These are phyloP conservation scores for Pyricularia grisea DNA, from an alignment of 2,329 filamentous ascomycete species.

Conservation along the genomic window DNA sequence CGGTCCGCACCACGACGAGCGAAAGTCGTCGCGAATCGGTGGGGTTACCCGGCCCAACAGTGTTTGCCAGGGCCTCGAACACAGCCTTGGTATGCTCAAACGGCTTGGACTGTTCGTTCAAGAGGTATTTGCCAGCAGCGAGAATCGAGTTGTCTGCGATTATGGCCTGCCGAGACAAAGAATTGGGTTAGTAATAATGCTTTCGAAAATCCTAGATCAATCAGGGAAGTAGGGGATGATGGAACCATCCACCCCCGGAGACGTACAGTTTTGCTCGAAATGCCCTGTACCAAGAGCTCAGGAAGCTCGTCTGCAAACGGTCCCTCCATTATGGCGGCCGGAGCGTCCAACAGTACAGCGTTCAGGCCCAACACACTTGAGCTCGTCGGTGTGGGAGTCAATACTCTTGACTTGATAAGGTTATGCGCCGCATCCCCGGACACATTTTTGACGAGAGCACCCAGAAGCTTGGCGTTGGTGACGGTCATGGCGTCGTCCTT, in stretches of 20 bases:
- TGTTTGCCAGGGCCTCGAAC: slow-evolving; percentile 65
- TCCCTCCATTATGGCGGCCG: slow-evolving; percentile 56
- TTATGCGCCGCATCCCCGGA: slow-evolving; percentile 56
- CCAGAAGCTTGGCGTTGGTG: slow-evolving; percentile 83
- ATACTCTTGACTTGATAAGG: slow-evolving; percentile 61
- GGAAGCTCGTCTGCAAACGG: slow-evolving; percentile 64
- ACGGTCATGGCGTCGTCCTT: slow-evolving; percentile 71
- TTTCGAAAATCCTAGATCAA: too few relatives aligned
- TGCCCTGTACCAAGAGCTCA: slow-evolving; percentile 69
- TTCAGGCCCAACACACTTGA: slow-evolving; percentile 82
- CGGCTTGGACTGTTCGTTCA: slow-evolving; percentile 56
- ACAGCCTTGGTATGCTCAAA: slow-evolving; percentile 73
- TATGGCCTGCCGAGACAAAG: slow-evolving; percentile 47
- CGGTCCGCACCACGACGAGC: slow-evolving; percentile 79
- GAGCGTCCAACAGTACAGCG: slow-evolving; percentile 74
- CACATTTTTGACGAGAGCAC: slow-evolving; percentile 81
- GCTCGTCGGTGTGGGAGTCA: slow-evolving; percentile 65
- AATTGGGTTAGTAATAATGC: not conserved
- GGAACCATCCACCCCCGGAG: not conserved
- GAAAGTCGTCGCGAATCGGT: slow-evolving; percentile 78
- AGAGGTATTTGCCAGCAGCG: slow-evolving; percentile 82
- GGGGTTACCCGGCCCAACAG: slow-evolving; percentile 69
- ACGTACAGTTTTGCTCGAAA: slow-evolving; percentile 66
- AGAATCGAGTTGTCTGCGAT: slow-evolving; percentile 83
- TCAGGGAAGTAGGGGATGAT: not conserved